Percentiles rank a stretch among this genome's conserved stretches.
These are phyloP conservation scores for Penicillium oxalicum DNA, from an alignment of 2,329 filamentous ascomycete genomes.

Conservation along the genomic window DNA sequence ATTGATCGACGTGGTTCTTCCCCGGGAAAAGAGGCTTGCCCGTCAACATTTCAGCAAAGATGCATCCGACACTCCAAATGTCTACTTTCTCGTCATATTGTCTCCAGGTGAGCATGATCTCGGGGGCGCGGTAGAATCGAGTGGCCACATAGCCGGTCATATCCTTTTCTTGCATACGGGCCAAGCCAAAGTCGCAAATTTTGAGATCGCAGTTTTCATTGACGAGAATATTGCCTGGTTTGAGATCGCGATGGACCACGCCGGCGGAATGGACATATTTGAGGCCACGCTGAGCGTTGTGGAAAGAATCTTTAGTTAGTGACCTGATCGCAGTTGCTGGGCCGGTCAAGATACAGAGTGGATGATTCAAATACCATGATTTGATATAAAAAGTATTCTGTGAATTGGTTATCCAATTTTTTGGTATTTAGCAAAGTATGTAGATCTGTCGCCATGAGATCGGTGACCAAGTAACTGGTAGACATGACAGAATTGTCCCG, in stretches of 20 bases:
- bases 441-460: slow-evolving; percentile 91
- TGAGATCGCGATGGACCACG: slow-evolving; percentile 93
- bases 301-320: slow-evolving; percentile 10
- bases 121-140: slow-evolving; percentile 94
- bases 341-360: neutral
- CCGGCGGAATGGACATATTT: slow-evolving; percentile 99
- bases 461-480: slow-evolving; percentile 88
- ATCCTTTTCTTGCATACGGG: slow-evolving; percentile 94
- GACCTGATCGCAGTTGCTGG: neutral
- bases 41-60: slow-evolving; percentile 98
- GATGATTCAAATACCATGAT: slow-evolving; percentile 66
- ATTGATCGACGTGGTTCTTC: slow-evolving; percentile 99
- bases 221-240: slow-evolving; percentile 97
- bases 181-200: slow-evolving; percentile 97
- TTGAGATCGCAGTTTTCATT: slow-evolving; percentile 99
- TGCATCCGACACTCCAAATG: slow-evolving; percentile 98
- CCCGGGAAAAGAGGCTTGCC: slow-evolving; percentile 96
- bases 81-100: slow-evolving; percentile 99
- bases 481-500: neutral
- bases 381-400: slow-evolving; percentile 98
- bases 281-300: slow-evolving; percentile 65
- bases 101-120: slow-evolving; percentile 99
- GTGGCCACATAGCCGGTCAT: slow-evolving; percentile 99
- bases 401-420: slow-evolving; percentile 97
- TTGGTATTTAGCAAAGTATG: slow-evolving; percentile 89